Evolutionary conservation across 2,329 filamentous ascomycete genomes (phyloP), one percentile per base, ranked within the genome.

Genomic region (Nannizzia gypsea): DNA sequence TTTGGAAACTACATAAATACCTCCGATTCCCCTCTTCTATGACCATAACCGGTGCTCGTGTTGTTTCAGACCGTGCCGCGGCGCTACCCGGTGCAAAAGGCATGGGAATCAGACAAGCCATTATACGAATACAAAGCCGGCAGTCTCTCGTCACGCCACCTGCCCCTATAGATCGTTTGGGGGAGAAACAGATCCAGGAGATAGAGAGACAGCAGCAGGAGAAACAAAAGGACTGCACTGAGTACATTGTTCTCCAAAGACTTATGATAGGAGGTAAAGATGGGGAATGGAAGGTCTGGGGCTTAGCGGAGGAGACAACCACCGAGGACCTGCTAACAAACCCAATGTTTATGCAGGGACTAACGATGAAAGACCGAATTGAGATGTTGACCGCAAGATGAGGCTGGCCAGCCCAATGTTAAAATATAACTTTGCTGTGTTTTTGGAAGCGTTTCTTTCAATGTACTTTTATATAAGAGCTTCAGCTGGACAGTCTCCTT

Each of bases 191-290:
- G 48, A 36, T 46, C n/a, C 20, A 26, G 31, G 60, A 59, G 8
- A 54, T 60, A 24, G 40, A 62, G 22, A 42, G 38, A 5, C 55
- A 60, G 34, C 64, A 63, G 24, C 63, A 67, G n/a, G 64, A 66
- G 15, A 74, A 74, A 66, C 66, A 71, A 57, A 74, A 74, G 67
- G 73, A 74, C 63, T 73, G 73, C 62, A 72, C 69, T 1, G 79
- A 81, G 66, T 80, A 81, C 62, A 65, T 81, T 31, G 78, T 81
- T 13, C 65, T 81, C 24, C 79, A 81, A 69, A 74, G 75, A 66
- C 63, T 75, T 36, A 66, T 73, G 38, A 70, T 74, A 66, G 69
- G 70, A 31, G 73, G 76, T 6, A 69, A 73, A 61, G 69, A 76
- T 44, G 69, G 70, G 11, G 67, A 71, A 15, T 81, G 79, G 79